phyloP scores from a whole-genome alignment of 768 basidiomycete species.

The Lentinula guzmanii region DNA sequence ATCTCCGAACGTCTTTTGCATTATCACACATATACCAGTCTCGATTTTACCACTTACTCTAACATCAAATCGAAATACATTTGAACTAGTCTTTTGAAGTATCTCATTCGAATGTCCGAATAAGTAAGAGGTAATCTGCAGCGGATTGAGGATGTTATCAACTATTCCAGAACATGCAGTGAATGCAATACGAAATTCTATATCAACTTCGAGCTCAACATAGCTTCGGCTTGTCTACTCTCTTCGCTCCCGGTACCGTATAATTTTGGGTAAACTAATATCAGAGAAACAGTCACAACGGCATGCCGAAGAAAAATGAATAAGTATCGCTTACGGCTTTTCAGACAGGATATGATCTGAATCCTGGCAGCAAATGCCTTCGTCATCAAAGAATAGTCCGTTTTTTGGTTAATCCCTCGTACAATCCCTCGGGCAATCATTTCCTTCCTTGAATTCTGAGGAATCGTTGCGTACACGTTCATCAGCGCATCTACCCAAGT shows the following conservation, averaged over 20 bases:
- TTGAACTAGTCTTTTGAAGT: not conserved
- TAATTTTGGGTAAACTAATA: conserved; percentile 5
- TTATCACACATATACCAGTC: not conserved
- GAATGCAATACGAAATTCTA: not conserved
- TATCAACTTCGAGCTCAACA: conserved; percentile 7
- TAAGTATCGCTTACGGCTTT: conserved; percentile 34
- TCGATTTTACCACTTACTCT: not conserved
- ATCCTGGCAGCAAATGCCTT: conserved; percentile 48
- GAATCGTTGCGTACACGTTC: conserved; percentile 31
- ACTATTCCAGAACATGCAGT: no score
- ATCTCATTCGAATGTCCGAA: not conserved
- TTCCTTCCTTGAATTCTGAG: conserved; percentile 25
- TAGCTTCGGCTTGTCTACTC: conserved; percentile 7
- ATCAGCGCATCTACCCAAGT: conserved; percentile 48
- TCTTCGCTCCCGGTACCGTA: conserved; percentile 5
- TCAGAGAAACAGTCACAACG: not conserved
- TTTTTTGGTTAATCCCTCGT: conserved; percentile 44
- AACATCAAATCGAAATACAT: not conserved
- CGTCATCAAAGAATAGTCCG: conserved; percentile 44
- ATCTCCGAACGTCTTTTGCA: not conserved
- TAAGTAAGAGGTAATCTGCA: no score
- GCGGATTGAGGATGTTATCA: no score
- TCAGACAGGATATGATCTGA: conserved; percentile 47
- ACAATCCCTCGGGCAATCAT: conserved; percentile 42
- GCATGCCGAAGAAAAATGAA: not conserved